Evolutionary conservation across 495 filamentous ascomycete species (phyloP).

Genomic region (Penicillium desertorum): DNA sequence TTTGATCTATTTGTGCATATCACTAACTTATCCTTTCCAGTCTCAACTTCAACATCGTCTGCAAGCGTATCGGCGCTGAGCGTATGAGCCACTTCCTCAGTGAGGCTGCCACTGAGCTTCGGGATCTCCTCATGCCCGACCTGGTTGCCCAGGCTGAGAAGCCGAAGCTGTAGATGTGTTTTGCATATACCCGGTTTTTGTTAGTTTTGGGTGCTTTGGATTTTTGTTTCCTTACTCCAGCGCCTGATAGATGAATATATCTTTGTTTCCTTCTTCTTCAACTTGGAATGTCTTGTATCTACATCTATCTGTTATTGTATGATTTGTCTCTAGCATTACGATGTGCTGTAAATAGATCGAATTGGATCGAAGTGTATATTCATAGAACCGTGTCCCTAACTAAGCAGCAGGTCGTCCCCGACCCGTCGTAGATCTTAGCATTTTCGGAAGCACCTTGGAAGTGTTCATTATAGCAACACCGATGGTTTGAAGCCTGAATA

Average conservation of each 20-base stretch:
- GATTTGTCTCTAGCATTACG: background rate
- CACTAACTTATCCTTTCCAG: constrained; percentile 45
- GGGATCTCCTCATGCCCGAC: constrained; percentile 83
- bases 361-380: background rate
- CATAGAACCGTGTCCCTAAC: background rate
- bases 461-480: too few relatives aligned
- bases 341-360: background rate
- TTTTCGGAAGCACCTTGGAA: too few relatives aligned
- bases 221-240: constrained; percentile 5
- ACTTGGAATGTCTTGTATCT: background rate
- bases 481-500: too few relatives aligned
- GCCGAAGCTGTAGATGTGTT: constrained; percentile 70
- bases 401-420: too few relatives aligned
- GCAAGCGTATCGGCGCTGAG: constrained; percentile 85
- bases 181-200: constrained; percentile 17
- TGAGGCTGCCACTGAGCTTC: constrained; percentile 86
- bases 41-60: constrained; percentile 97
- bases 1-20: background rate
- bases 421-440: too few relatives aligned
- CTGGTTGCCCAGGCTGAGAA: constrained; percentile 70
- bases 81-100: constrained; percentile 94
- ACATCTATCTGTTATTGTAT: background rate
- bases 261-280: background rate
- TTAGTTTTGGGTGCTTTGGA: constrained; percentile 4
- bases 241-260: constrained; percentile 13